Base-by-base conservation (phyloP, 2,329 filamentous ascomycete species). In the Hymenoscyphus occultus region DNA sequence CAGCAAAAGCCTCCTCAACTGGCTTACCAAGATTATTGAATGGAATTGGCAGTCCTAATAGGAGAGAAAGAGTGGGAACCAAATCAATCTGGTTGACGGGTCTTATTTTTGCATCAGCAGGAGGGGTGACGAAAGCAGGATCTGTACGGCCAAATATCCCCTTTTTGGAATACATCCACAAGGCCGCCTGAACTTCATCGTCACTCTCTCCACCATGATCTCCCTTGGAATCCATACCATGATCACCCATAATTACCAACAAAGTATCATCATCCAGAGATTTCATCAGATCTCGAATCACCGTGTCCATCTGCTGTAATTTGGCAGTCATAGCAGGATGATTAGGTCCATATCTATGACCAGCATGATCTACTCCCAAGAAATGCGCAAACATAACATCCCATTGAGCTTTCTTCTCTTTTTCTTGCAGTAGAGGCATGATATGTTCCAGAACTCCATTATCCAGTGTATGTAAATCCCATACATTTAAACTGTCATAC, bases 151-250 rank as follows among this genome's bases (percentile, higher is more conserved):
- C 95, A 77, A 99, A 99, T 10, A 91, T 77, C 0, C 88, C 87
- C 71, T 86, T 89, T 77, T 93, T 96, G 1, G 95, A 96, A 77
- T 98, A 99, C 93, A 99, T 96, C 94, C 95, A 99, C 58, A 99
- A 78, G 1, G 95, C 93, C 64, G 95, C 93, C 77, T 99, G 88
- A 6, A 99, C 86, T 76, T 99, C 95, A 69, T 98, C 93, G 71
- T 97, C 92, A 39, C 94, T 97, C 80, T 99, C 95, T 63, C 95
- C 95, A n/a, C 95, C 95, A 74, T 99, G 95, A 71, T 99, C 95
- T 19, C 95, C 95, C 79, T 99, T 98, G 67, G 86, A 82, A 77
- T 99, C 95, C 95, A 99, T 99, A 12, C 95, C 95, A 75, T 99
- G 95, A 76, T 99, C 95, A n/a, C 95, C 95, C 92, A 99, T 96